A percentile compares a stretch with the other conserved stretches of the same genome.
Evolutionary conservation across 148 eudicot genomes (phyloP).

Genomic region (Rhododendron ovatum): DNA sequence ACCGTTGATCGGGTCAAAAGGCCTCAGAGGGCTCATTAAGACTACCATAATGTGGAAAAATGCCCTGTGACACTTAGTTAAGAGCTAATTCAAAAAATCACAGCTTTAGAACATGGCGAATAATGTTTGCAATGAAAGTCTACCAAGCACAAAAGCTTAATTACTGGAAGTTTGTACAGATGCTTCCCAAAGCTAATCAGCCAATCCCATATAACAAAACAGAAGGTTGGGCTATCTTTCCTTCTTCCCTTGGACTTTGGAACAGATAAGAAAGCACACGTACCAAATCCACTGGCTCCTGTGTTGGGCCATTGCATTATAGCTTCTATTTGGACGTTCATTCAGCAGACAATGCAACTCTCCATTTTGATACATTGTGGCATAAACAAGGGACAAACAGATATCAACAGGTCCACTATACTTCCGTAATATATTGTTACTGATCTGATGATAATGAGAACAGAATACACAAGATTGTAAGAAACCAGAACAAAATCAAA

Average conservation of each 20-base stretch:
- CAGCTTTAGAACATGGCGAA: background rate
- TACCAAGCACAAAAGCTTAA: background rate
- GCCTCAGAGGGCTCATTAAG: background rate
- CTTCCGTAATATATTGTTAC: slow-evolving; percentile 72
- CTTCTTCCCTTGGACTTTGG: background rate
- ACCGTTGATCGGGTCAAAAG: background rate
- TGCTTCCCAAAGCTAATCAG: background rate
- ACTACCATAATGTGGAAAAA: background rate
- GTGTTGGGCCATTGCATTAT: slow-evolving; percentile 87
- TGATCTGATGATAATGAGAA: slow-evolving; percentile 43
- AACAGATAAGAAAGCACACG: slow-evolving; percentile 17
- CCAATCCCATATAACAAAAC: background rate
- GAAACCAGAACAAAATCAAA: background rate
- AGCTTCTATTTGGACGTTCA: slow-evolving; percentile 56
- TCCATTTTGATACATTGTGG: slow-evolving; percentile 14
- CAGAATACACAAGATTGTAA: background rate
- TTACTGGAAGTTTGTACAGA: background rate
- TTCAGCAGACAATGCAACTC: slow-evolving; percentile 52
- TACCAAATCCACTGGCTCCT: slow-evolving; percentile 97
- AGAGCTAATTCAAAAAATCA: background rate
- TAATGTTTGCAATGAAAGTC: background rate
- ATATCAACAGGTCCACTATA: slow-evolving; percentile 86
- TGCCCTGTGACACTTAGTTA: background rate
- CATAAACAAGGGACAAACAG: slow-evolving; percentile 57
- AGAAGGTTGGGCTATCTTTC: background rate